These are phyloP conservation scores for Fusarium anguioides DNA, from an alignment of 2,329 filamentous ascomycete species.

Conservation along the genomic window DNA sequence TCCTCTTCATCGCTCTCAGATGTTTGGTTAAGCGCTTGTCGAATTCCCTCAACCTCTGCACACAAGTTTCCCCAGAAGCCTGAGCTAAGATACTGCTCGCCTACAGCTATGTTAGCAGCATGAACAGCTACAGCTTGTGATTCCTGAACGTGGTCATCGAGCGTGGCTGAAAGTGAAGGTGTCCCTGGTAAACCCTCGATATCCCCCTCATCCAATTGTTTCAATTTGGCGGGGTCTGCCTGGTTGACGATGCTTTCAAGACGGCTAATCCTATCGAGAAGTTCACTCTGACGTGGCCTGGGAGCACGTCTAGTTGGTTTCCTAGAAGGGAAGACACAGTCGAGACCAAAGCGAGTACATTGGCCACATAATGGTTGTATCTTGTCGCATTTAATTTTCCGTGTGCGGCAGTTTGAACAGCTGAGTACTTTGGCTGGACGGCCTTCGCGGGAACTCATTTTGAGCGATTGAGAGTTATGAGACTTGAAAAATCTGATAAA, in stretches of 20 bases:
- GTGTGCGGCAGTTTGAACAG: constrained; percentile 71
- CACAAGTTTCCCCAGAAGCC: constrained; percentile 59
- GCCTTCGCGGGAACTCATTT: constrained; percentile 36
- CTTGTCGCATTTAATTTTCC: constrained; percentile 71
- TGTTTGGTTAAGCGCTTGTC: constrained; percentile 56
- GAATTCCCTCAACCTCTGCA: constrained; percentile 58
- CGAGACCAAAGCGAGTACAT: constrained; percentile 59
- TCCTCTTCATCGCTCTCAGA: constrained; percentile 55
- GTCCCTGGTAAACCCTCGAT: neutral
- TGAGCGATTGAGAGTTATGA: constrained; percentile 1
- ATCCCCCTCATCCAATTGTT: constrained; percentile 41
- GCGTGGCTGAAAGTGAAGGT: constrained; percentile 5
- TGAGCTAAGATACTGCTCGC: constrained; percentile 53
- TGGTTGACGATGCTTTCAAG: constrained; percentile 60
- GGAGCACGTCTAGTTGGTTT: constrained; percentile 57
- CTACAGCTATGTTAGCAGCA: constrained; percentile 35
- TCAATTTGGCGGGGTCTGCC: constrained; percentile 50
- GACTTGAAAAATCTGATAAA: neutral
- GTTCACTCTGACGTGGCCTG: constrained; percentile 56
- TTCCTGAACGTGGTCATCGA: constrained; percentile 30
- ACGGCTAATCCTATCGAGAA: constrained; percentile 57
- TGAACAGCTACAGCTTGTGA: constrained; percentile 23
- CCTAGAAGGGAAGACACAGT: constrained; percentile 61
- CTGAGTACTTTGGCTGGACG: constrained; percentile 54
- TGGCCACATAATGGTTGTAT: constrained; percentile 63